phyloP scores from a whole-genome alignment of 768 basidiomycete genomes.

The Sutorius australiensis region DNA sequence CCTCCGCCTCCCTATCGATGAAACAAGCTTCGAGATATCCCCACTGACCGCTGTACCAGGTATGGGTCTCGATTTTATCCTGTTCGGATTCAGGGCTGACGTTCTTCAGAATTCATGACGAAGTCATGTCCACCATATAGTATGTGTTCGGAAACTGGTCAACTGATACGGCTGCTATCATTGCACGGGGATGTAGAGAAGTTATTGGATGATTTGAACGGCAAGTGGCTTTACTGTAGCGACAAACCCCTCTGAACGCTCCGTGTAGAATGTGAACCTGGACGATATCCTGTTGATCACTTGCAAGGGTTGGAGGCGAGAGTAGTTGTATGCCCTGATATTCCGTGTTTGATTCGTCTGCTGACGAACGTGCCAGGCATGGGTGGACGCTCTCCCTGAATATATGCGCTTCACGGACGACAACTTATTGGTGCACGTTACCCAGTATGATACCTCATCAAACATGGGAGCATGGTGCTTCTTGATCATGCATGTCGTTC shows the following conservation, averaged over 20 bases:
- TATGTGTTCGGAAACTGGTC: slow-evolving; percentile 56
- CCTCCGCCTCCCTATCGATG: slow-evolving; percentile 74
- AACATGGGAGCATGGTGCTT: slow-evolving; percentile 82
- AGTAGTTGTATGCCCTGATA: slow-evolving; percentile 30
- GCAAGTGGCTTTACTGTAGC: slow-evolving; percentile 30
- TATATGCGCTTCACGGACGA: slow-evolving; percentile 69
- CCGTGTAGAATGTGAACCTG: slow-evolving; percentile 24
- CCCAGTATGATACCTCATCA: slow-evolving; percentile 77
- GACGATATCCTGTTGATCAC: slow-evolving; percentile 30
- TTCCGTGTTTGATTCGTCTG: not conserved
- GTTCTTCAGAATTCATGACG: slow-evolving; percentile 59
- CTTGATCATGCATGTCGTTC: slow-evolving; percentile 68
- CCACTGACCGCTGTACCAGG: slow-evolving; percentile 37
- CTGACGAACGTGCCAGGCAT: slow-evolving; percentile 42
- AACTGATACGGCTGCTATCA: slow-evolving; percentile 65
- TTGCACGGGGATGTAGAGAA: slow-evolving; percentile 61
- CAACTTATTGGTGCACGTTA: slow-evolving; percentile 62
- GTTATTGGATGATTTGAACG: slow-evolving; percentile 48
- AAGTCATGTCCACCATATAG: slow-evolving; percentile 58
- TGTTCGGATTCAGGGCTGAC: slow-evolving; percentile 6
- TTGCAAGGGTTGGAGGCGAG: slow-evolving; percentile 44
- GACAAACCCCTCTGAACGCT: slow-evolving; percentile 24
- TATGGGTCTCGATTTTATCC: slow-evolving; percentile 8
- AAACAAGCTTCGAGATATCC: slow-evolving; percentile 75
- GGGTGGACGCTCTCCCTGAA: slow-evolving; percentile 65